Base-by-base conservation (phyloP, 495 filamentous ascomycete genomes). In the Letharia columbiana region DNA sequence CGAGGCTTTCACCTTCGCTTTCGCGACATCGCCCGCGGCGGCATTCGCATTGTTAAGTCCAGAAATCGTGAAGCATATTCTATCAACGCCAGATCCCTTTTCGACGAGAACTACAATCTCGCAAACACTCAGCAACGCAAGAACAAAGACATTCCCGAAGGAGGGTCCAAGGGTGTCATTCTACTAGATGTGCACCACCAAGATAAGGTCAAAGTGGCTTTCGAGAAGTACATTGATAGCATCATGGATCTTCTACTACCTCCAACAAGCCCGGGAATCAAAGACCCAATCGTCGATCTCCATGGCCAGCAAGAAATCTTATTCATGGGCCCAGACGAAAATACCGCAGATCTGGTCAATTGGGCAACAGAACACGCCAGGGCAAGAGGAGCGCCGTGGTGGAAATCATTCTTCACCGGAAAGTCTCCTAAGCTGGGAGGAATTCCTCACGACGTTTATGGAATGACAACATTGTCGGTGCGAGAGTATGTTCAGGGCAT, bases 61-160 rank as follows among this genome's bases (percentile, higher is more conserved):
- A 83, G 94, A 62, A 97, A 92, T 76, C 87, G 88, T 72, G 94
- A 98, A 76, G 90, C 91, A 1, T 98, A 96, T 74, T 83, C 89
- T 66, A 97, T 98, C 81, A 98, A 98, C 71, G 92, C 92, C 15
- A 89, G 95, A 52, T 94, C 89, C 28, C 82, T 98, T 58, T 98
- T 98, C 70, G 94, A 98, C 68, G 94, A 98, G 78, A 98, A 98
- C 77, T 98, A 98, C 77, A 93, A 92, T 66, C 85, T 98, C 67
- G 94, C 94, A 67, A 98, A 94, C 76, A 98, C 94, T 0, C 94
- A 98, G 77, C 95, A 98, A 80, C 90, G 95, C 72, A 98, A 98
- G 85, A 98, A 98, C 82, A 98, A 98, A 80, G 94, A 98, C 72
- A 98, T 98, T 52, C 94, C 94, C n/a, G 94, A 98, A 81, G 94